These are phyloP conservation scores for Saccharum hybrid DNA, from an alignment of 202 grass and related monocot genomes.

Conservation along the genomic window DNA sequence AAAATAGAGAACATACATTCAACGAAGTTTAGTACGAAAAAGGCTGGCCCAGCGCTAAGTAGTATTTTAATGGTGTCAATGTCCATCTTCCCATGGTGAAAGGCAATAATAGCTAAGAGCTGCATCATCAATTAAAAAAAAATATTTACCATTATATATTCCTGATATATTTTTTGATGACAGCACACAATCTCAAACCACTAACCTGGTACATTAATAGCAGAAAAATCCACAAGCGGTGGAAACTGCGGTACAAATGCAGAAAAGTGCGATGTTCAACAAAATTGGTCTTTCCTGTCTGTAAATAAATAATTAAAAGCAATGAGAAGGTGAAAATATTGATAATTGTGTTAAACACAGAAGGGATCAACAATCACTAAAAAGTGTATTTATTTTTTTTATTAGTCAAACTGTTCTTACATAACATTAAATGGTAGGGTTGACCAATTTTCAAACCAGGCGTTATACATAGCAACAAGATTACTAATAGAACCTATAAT, in stretches of 20 bases:
- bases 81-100: constrained; percentile 74
- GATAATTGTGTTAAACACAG: constrained; percentile 32
- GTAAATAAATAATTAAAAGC: constrained; percentile 28
- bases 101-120: constrained; percentile 82
- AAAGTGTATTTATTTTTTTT: not conserved
- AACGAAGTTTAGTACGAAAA: constrained; percentile 86
- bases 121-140: constrained; percentile 51
- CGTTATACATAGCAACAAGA: not conserved
- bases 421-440: constrained; percentile 7
- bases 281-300: constrained; percentile 96
- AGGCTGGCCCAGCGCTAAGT: constrained; percentile 83
- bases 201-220: constrained; percentile 94
- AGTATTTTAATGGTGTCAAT: constrained; percentile 81
- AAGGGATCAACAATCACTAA: constrained; percentile 9
- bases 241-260: constrained; percentile 92
- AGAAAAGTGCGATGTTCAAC: constrained; percentile 98
- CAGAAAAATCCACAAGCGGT: constrained; percentile 99
- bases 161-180: constrained; percentile 10
- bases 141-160: constrained; percentile 27
- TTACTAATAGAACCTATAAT: not conserved
- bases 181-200: constrained; percentile 29
- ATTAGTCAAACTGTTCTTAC: constrained; percentile 24
- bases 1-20: constrained; percentile 72
- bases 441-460: not conserved
- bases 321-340: constrained; percentile 8